Base-by-base conservation (phyloP, 768 basidiomycete species). In the Nevesoporus exiguus region DNA sequence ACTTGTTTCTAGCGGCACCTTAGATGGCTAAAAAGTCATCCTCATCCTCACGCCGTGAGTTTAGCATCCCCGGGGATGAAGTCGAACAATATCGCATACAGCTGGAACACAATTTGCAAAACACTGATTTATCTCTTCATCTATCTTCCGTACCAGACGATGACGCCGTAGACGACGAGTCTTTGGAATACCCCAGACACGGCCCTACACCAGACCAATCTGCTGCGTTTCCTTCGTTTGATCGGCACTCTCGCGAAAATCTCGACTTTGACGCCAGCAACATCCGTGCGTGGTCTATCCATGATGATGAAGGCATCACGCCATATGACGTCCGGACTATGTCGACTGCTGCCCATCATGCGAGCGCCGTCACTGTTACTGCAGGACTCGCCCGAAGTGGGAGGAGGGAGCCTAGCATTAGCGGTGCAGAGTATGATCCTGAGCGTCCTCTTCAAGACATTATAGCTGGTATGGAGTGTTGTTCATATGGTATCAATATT, bases 281-380 rank as follows among this genome's bases (percentile, higher is more conserved):
- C 39, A 65, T 76, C 24, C 80, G 80, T 54, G 76, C 76, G 0
- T 85, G 82, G 83, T 82, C 82, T 21, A 80, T 81, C 62, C 77
- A 88, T 47, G 77, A 81, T 51, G 85, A 88, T 5, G 86, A 87
- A 13, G 86, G 83, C 19, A 72, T 85, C 30, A 76, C 80, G 58
- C 85, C 86, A 0, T 89, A 84, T 59, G 80, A 78, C 37, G 83
- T 80, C 21, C 82, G 84, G 54, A 89, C 88, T 0, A 69, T 91
- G 54, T 93, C 90, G 0, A 95, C 93, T 0, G 84, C 83, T 9
- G 90, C 86, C 1, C 94, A 97, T 69, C 94, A 97, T 71, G 93
- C 91, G 24, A 91, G 88, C 58, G 91, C 83, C 3, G 75, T 96
- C 49, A 96, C 94, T 0, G 77, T 97, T 17, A 88, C 81, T 49